Evolutionary conservation across 495 filamentous ascomycete species (phyloP), one percentile per base, ranked within the genome.

Genomic region (Penicillium parvum): DNA sequence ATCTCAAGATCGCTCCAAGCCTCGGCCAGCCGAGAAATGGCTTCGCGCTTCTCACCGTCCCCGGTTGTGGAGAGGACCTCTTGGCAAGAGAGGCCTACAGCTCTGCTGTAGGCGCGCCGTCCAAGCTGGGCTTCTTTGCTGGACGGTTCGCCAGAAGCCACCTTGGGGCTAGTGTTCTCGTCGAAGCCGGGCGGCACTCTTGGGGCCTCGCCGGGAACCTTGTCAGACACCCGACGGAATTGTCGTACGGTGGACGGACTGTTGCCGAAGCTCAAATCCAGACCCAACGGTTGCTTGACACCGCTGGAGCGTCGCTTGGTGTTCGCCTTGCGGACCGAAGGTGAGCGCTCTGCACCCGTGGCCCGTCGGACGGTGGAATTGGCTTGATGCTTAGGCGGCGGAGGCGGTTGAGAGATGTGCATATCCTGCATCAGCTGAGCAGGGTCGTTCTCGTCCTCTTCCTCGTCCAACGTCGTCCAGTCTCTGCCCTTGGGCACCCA

Each of bases 191-290:
- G 56, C 14, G 43, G 44, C 12, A 52, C 53, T 32, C 56, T 68
- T 36, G 54, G 55, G 29, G 50, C 64, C 32, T 51, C 69, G 41
- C 30, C 64, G 46, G 49, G 64, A 6, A 74, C 81, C 45, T 78
- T 78, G 49, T 85, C 82, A 6, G 89, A 92, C 2, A 91, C 89
- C 14, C 91, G 82, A 41, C 87, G 85, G 69, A 96, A 96, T 35
- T 90, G 84, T 21, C 89, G 83, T 36, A 91, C 83, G 10, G 92
- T 95, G 0, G 89, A 95, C 1, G 84, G 86, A 14, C 81, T 82
- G 59, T 96, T 96, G 21, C 91, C 92, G 57, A 91, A 96, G 34
- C 81, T 88, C 65, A 90, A 79, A 61, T 95, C 86, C 3, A 92
- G 75, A 22, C 84, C 79, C 11, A 95, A 75, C 1, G 91, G 88